Conservation (phyloP, 495 filamentous ascomycete species). For the Polyplosphaeria fusca region DNA sequence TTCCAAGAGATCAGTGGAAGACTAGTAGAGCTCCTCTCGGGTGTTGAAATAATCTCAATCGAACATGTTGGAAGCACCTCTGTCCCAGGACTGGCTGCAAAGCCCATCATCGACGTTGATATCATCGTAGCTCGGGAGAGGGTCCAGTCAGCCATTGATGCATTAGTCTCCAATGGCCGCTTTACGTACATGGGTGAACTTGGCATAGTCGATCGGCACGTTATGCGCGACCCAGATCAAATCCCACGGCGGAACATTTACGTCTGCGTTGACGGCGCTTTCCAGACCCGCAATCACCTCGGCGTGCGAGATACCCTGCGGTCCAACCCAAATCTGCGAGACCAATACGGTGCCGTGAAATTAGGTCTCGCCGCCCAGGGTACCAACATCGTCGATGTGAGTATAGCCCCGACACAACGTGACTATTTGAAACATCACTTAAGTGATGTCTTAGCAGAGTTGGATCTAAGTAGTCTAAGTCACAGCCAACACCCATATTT, state of each 20-base stretch:
- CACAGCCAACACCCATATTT: too few relatives aligned
- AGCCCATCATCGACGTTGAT: slow-evolving; percentile 39
- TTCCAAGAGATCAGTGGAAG: slow-evolving; percentile 25
- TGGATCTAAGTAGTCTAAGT: too few relatives aligned
- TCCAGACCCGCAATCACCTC: slow-evolving; percentile 30
- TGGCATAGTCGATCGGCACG: slow-evolving; percentile 26
- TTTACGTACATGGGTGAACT: slow-evolving; percentile 31
- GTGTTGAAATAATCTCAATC: slow-evolving; percentile 19
- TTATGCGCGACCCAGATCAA: slow-evolving; percentile 15
- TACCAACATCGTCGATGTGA: slow-evolving; percentile 13
- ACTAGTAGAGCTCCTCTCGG: slow-evolving; percentile 16
- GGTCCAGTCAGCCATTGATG: slow-evolving; percentile 10
- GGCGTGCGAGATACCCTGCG: slow-evolving; percentile 24
- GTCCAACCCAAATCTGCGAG: slow-evolving; percentile 14
- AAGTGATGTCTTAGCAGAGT: too few relatives aligned
- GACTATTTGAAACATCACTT: too few relatives aligned
- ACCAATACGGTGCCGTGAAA: slow-evolving; percentile 34
- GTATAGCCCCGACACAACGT: too few relatives aligned
- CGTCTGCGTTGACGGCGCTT: slow-evolving; percentile 26
- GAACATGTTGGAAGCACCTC: slow-evolving; percentile 41
- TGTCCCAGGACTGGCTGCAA: slow-evolving; percentile 34
- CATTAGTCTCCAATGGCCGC: slow-evolving; percentile 8
- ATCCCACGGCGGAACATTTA: slow-evolving; percentile 27
- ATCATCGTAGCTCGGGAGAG: slow-evolving; percentile 27
- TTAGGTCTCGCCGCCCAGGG: slow-evolving; percentile 6